Base-by-base conservation (phyloP, 2,329 filamentous ascomycete genomes). In the Colletotrichum sp. region DNA sequence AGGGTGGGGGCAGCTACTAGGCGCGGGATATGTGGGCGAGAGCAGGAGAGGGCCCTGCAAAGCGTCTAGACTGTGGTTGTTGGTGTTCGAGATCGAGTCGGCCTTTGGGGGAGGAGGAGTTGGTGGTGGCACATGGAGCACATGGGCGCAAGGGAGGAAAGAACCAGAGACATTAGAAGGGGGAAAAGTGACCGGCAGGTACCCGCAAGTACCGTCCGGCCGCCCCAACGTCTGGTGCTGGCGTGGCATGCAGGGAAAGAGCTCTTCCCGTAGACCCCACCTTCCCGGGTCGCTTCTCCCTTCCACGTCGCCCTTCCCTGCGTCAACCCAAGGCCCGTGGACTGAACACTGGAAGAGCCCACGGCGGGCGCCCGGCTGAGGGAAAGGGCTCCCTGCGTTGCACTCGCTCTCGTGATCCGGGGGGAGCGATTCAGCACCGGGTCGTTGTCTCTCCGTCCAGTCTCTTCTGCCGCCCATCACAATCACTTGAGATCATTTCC, bases 171-270 rank as follows among this genome's bases (percentile, higher is more conserved):
- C 43, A 27, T 27, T 6, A 51, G 38, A 13, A 47, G 16, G 29
- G 24, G 24, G 24, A 27, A 33, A 63, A 62, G 67, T 58, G 47
- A 66, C 67, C 27, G 16, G 6, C 5, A 33, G 36, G 38, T 63
- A 66, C 33, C 29, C 4, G 5, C 38, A 29, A 8, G 36, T 55
- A 69, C 38, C 31, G 15, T 7, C 36, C 18, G 29, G 12, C 29
- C 24, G 33, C 24, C 27, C 27, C 16, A 31, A 18, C 33, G 47
- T 38, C 13, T 33, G 38, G 34, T 34, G 58, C n/a, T 33, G 71
- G 21, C 16, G 29, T 31, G 68, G 69, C 31, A 65, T 67, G 67
- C 27, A 74, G 68, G 72, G 72, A 61, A 69, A 34, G 38, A 34
- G 43, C 29, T 67, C 34, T 57, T 73, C 68, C 67, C 62, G 72